Conservation (phyloP, 163 green algal species). For the Trebouxiophyceae sp. region DNA sequence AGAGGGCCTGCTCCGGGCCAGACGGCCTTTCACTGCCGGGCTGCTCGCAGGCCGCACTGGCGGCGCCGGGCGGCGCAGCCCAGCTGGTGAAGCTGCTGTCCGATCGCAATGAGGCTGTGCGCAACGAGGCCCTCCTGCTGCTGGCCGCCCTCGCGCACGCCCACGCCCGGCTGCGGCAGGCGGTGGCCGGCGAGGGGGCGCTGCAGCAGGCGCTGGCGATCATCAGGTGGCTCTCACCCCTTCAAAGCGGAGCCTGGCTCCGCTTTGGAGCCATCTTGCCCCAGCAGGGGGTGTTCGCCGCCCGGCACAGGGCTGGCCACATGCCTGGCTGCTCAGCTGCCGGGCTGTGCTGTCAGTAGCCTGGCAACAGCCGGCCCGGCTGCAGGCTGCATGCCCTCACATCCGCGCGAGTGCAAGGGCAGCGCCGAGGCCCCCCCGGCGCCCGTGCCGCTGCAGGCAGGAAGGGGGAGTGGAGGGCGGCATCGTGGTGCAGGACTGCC, state of each 20-base stretch:
- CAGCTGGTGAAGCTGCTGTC: conserved; percentile 55
- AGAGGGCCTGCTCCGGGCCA: no score
- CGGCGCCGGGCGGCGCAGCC: conserved; percentile 54
- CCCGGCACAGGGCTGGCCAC: no score
- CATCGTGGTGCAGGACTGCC: conserved; percentile 77
- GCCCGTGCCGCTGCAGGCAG: conserved; percentile 42
- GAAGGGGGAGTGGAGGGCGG: conserved; percentile 53
- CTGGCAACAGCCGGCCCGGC: no score
- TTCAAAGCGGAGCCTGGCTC: no score
- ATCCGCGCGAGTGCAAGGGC: no score
- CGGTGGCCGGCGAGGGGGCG: conserved; percentile 81
- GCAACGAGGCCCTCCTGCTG: conserved; percentile 80
- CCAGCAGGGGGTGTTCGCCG: no score
- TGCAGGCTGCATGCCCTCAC: no score
- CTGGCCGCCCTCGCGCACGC: conserved; percentile 55
- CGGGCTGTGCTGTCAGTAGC: no score
- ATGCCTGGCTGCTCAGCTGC: no score
- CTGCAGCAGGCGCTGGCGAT: conserved; percentile 77
- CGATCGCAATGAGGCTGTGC: conserved; percentile 54
- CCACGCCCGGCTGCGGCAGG: conserved; percentile 73
- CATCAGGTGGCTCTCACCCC: conserved; percentile 34
- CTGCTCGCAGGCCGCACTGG: conserved; percentile 45
- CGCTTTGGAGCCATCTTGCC: no score
- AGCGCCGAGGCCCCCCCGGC: no score
- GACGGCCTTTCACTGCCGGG: no score